Evolutionary conservation across 2,329 filamentous ascomycete genomes (phyloP), one percentile per base, ranked within the genome.

Genomic region (Talaromyces piceae): DNA sequence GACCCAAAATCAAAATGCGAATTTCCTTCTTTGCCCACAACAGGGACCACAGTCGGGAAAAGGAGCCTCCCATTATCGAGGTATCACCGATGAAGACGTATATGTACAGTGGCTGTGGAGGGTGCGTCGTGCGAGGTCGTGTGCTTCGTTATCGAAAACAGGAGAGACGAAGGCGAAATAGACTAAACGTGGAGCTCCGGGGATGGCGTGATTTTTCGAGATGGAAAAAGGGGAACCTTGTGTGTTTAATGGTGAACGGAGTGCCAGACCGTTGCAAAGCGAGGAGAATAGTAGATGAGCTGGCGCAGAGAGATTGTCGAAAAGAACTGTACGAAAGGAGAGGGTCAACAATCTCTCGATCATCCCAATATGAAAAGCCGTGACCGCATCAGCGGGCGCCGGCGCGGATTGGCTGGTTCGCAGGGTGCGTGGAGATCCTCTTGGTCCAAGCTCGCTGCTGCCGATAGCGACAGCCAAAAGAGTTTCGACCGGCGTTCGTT

Each of bases 11-110:
- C 69, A 98, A 73, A 73, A 98, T 98, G 62, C 93, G 79, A 58
- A 96, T 96, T 75, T 98, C 93, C 76, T 97, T 98, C 78, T 97
- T 97, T 39, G 87, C 76, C 84, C 87, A 97, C 56, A 95, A 63
- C 55, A 94, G 74, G 70, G 86, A 87, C 63, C 89, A 75, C 59
- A 81, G 70, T 55, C 76, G 72, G 50, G 79, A 81, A 57, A 82
- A 66, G 56, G 75, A 76, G 57, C 71, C 77, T 57, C 79, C 79
- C 79, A 82, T 43, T 43, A 22, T 43, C 33, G 33, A 37, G 16
- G 20, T 20, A 18, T 37, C 5, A 37, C 33, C 33, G 33, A 20
- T 16, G 31, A n/a, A 52, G 20, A 41, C 12, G 11, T 13, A 7
- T 43, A 43, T 43, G 12, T 43, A 25, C 39, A 43, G 23, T 22